Base-by-base conservation (phyloP, 1,139 yeast genomes). In the Debaryomycetaceae sp. region DNA sequence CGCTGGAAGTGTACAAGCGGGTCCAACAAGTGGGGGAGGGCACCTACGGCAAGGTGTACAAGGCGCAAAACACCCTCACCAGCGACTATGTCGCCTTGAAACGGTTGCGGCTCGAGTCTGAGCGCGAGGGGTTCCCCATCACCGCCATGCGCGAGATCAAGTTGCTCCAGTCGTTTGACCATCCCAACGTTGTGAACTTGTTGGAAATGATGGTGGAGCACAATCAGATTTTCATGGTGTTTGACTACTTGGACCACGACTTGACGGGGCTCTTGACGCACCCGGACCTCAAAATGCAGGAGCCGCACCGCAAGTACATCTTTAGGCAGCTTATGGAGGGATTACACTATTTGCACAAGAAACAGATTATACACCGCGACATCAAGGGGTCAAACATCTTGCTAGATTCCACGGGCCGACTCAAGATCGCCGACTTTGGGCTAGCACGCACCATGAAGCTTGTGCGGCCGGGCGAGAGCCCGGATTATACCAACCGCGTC, bases 71-170 rank as follows among this genome's bases (percentile, higher is more conserved):
- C 46, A 55, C 57, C 12, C 60, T 72, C n/a, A 83, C 95, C 0
- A 65, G 69, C 4, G 76, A 72, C 35, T 58, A 66, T 41, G 93
- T 86, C 16, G 98, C 98, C 1, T 60, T 90, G 45, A 90, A 90
- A 47, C 70, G 78, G 41, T 62, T 90, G 27, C 58, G 97, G 35
- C 64, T 90, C 47, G 97, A 90, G 47, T 58, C 76, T 6, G 97
- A 90, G 51, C 64, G 86, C 29, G 98, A 90, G 47, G 97, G 97
- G 0, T 85, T 90, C 53, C 98, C 98, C 1, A 82, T 90, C 15
- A 90, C 98, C 0, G 95, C 97, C 1, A 75, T 87, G 45, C 67
- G 98, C 41, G 98, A 90, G 55, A 85, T 87, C 35, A 78, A 86
- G 39, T 58, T 90, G 15, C 60, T 90, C 26, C 97, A 90, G 51